Conservation (phyloP, 805 yeast genomes). For the Teunomyces tritomae region DNA sequence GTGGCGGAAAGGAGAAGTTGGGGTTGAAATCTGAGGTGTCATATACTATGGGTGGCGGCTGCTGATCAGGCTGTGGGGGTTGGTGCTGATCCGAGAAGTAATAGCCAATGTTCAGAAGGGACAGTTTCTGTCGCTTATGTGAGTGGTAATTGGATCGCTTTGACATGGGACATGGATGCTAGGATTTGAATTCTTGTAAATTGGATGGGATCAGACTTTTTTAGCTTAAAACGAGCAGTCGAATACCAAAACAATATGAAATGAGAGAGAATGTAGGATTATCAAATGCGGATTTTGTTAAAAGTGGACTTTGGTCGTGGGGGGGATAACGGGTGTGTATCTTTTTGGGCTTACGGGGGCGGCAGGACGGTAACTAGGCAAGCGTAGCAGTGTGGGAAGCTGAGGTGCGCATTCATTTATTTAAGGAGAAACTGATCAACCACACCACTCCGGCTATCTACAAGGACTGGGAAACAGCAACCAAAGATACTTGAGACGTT, state of each 20-base stretch:
- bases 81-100: conserved; percentile 17
- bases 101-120: conserved; percentile 28
- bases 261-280: conserved; percentile 4
- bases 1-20: conserved; percentile 19
- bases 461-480: background rate
- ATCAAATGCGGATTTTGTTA: conserved; percentile 1
- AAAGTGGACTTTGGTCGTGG: conserved; percentile 1
- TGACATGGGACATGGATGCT: conserved; percentile 4
- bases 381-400: conserved; percentile 2
- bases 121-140: conserved; percentile 40
- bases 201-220: conserved; percentile 3
- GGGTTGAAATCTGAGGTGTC: conserved; percentile 8
- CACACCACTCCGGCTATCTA: background rate
- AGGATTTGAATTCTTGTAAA: background rate
- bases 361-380: conserved; percentile 2
- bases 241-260: conserved; percentile 2
- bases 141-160: conserved; percentile 12
- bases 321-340: conserved; percentile 2
- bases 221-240: conserved; percentile 3
- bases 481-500: background rate
- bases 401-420: background rate
- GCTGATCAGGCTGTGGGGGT: conserved; percentile 5
- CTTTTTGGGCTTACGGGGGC: conserved; percentile 5
- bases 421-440: background rate
- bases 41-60: conserved; percentile 5